Evolutionary conservation across 129 eudicot genomes (phyloP).

Genomic region (Erigeron canadensis): DNA sequence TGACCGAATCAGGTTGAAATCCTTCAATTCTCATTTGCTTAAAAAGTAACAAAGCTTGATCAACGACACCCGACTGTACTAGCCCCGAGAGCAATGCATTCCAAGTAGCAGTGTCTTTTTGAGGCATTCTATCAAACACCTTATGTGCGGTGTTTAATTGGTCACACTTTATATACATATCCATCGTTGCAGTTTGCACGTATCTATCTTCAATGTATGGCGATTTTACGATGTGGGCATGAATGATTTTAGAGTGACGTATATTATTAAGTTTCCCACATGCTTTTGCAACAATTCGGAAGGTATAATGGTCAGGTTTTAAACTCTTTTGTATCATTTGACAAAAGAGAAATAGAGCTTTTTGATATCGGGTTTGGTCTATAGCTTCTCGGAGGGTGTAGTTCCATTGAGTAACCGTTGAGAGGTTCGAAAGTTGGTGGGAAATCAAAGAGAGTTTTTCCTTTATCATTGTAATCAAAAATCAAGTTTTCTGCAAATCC

Average conservation of each 20-base stretch:
- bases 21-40: slow-evolving; percentile 48
- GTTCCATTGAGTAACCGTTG: slow-evolving; percentile 50
- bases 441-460: slow-evolving; percentile 24
- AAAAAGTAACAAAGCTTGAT: slow-evolving; percentile 41
- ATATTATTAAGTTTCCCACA: slow-evolving; percentile 49
- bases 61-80: slow-evolving; percentile 45
- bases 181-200: slow-evolving; percentile 66
- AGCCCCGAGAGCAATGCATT: slow-evolving; percentile 66
- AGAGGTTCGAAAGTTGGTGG: slow-evolving; percentile 34
- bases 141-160: slow-evolving; percentile 32
- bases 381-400: slow-evolving; percentile 50
- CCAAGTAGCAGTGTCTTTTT: slow-evolving; percentile 68
- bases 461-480: slow-evolving; percentile 38
- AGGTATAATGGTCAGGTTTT: slow-evolving; percentile 61
- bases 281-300: slow-evolving; percentile 70
- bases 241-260: slow-evolving; percentile 41
- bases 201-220: slow-evolving; percentile 41
- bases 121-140: slow-evolving; percentile 67
- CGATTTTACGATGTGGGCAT: slow-evolving; percentile 55
- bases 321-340: slow-evolving; percentile 51
- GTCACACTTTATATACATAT: slow-evolving; percentile 65
- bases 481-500: slow-evolving; percentile 26
- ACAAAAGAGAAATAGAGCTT: slow-evolving; percentile 50
- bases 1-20: slow-evolving; percentile 53
- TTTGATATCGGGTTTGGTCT: slow-evolving; percentile 41